phyloP scores from a whole-genome alignment of 2,329 filamentous ascomycete species.

The Neofusicoccum umdonicola region DNA sequence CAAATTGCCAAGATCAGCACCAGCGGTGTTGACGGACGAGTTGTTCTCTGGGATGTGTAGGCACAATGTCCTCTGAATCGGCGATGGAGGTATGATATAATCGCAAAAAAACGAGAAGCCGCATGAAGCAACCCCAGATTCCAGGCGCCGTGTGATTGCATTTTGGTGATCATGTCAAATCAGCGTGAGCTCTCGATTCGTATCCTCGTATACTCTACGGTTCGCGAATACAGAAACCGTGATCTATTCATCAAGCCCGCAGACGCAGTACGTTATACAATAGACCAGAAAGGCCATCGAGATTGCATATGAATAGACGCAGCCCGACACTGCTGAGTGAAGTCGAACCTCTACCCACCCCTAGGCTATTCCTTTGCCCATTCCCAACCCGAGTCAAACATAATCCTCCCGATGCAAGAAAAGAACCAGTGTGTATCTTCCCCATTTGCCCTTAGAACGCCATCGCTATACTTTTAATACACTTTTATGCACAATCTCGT shows the following conservation, averaged over 20 bases:
- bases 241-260: neutral
- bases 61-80: no score
- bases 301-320: neutral
- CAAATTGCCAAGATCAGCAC: conserved; percentile 77
- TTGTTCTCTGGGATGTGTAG: conserved; percentile 49
- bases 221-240: neutral
- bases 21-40: conserved; percentile 47
- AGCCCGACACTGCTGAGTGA: neutral
- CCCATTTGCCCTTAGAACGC: neutral
- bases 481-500: conserved; percentile 14
- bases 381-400: neutral
- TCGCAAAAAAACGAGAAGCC: neutral
- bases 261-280: neutral
- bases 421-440: neutral
- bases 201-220: neutral
- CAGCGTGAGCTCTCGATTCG: neutral
- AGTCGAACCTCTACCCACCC: neutral
- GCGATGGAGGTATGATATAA: neutral
- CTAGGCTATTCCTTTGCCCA: neutral
- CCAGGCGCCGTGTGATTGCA: neutral
- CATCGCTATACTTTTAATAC: conserved; percentile 11
- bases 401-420: neutral
- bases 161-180: neutral
- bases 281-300: neutral
- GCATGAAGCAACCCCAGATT: neutral